Base-by-base conservation (phyloP, 1,284 basidiomycete genomes). In the Tilletia walkeri region DNA sequence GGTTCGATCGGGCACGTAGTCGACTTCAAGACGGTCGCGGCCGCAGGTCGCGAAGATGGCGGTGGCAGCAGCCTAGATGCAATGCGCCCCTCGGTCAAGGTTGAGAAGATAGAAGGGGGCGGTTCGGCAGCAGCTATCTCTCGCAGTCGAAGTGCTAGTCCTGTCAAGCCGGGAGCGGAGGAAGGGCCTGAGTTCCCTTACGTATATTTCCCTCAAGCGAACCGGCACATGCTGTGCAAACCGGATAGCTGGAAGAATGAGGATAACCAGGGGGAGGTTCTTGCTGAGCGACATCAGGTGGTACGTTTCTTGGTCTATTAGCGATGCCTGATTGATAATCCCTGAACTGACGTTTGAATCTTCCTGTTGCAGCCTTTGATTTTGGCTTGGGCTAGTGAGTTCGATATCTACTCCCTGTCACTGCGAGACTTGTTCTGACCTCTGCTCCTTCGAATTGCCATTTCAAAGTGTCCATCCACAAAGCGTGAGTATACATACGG, bases 1-100 rank as follows among this genome's bases (percentile, higher is more conserved):
- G 93, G 93, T 0, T 91, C 89, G 10, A 88, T 93, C 75, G 93
- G 93, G 20, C 87, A 87, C 73, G 87, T 94, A 24, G 81, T 90
- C n/a, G 88, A 87, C 0, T 95, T 95, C 47, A 47, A 48, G 56
- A 66, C 18, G 36, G 20, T 66, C 18, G 20, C 18, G 1, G 59
- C 20, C n/a, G 49, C 61, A 9, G 12, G 14, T 36, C 20, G 63
- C 18, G 47, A 53, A 14, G 66, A 34, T 14, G 66, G 36, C 61
- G 61, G 59, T 34, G n/a, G 12, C 47, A 39, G 9, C 10, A 10
- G 6, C 41, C 41, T 14, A 7, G 41, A 45, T 45, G 41, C 9
- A 45, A 9, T 45, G 41, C 41, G 41, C 16, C 12, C 47, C 54
- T 14, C n/a, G 7, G 47, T 61, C 56, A 61, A 61, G 34, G 30